Evolutionary conservation across 495 filamentous ascomycete species (phyloP).

Genomic region (Daldinia childiae): DNA sequence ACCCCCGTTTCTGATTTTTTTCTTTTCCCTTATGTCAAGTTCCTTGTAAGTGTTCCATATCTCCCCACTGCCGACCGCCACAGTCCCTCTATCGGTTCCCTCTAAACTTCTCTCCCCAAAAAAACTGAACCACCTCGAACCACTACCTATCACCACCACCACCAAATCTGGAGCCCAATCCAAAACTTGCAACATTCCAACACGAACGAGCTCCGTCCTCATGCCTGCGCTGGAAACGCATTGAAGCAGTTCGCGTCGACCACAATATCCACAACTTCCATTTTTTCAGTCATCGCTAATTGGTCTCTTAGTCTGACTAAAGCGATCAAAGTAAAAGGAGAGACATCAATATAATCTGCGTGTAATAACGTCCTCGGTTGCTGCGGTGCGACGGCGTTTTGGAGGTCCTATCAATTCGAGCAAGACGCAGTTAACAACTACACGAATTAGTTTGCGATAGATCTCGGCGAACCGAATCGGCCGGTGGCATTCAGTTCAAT

Average conservation of each 20-base stretch:
- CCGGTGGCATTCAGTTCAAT: conserved; percentile 8
- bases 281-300: conserved; percentile 19
- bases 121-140: conserved; percentile 41
- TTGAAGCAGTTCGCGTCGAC: conserved; percentile 34
- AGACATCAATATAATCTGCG: conserved; percentile 21
- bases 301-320: conserved; percentile 14
- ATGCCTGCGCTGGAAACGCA: conserved; percentile 40
- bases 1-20: conserved; percentile 13
- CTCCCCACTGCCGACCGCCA: conserved; percentile 39
- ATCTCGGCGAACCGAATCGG: conserved; percentile 25
- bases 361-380: conserved; percentile 23
- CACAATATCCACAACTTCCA: conserved; percentile 19
- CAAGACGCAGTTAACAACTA: conserved; percentile 9
- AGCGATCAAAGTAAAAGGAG: background rate
- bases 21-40: conserved; percentile 10
- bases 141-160: conserved; percentile 9
- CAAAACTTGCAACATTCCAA: conserved; percentile 39
- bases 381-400: conserved; percentile 36
- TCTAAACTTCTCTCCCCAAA: background rate
- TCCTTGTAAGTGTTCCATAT: conserved; percentile 13
- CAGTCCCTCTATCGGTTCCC: conserved; percentile 12
- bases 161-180: conserved; percentile 17
- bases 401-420: conserved; percentile 26
- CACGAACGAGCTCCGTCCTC: conserved; percentile 32
- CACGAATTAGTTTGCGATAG: conserved; percentile 25